Percentiles rank a stretch among this genome's conserved stretches.
These are phyloP conservation scores for Stemphylium vesicarium DNA, from an alignment of 2,329 filamentous ascomycete genomes.

Conservation along the genomic window DNA sequence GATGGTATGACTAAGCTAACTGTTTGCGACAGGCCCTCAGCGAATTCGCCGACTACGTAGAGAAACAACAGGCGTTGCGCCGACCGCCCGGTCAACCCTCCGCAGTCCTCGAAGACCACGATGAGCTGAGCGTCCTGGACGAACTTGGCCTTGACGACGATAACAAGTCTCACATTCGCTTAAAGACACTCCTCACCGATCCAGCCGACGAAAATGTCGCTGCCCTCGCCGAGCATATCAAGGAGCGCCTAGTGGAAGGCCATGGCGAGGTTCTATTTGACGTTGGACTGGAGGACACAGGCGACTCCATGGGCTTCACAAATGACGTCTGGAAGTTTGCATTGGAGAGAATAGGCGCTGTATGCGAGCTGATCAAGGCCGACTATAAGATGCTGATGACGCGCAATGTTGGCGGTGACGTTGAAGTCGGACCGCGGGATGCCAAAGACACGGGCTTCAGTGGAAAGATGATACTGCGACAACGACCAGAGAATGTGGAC, in stretches of 20 bases:
- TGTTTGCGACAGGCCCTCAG: slow-evolving; percentile 70
- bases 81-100: slow-evolving; percentile 48
- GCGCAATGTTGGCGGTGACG: slow-evolving; percentile 80
- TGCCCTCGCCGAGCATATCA: slow-evolving; percentile 70
- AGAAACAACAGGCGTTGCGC: slow-evolving; percentile 84
- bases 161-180: slow-evolving; percentile 64
- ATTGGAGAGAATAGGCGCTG: slow-evolving; percentile 68
- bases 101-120: slow-evolving; percentile 68
- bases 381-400: slow-evolving; percentile 85
- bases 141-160: slow-evolving; percentile 75
- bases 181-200: slow-evolving; percentile 77
- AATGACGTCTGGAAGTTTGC: slow-evolving; percentile 78
- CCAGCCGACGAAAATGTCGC: slow-evolving; percentile 64
- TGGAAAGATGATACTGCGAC: slow-evolving; percentile 86
- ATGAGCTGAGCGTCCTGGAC: slow-evolving; percentile 90
- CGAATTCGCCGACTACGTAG: slow-evolving; percentile 97
- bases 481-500: slow-evolving; percentile 74
- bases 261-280: slow-evolving; percentile 92
- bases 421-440: slow-evolving; percentile 70
- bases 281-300: slow-evolving; percentile 87
- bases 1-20: neutral
- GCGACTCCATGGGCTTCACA: slow-evolving; percentile 80
- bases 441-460: slow-evolving; percentile 75
- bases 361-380: slow-evolving; percentile 69
- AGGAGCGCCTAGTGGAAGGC: slow-evolving; percentile 73